Evolutionary conservation across 495 filamentous ascomycete genomes (phyloP), one percentile per base, ranked within the genome.

Genomic region (Neurospora sp.): DNA sequence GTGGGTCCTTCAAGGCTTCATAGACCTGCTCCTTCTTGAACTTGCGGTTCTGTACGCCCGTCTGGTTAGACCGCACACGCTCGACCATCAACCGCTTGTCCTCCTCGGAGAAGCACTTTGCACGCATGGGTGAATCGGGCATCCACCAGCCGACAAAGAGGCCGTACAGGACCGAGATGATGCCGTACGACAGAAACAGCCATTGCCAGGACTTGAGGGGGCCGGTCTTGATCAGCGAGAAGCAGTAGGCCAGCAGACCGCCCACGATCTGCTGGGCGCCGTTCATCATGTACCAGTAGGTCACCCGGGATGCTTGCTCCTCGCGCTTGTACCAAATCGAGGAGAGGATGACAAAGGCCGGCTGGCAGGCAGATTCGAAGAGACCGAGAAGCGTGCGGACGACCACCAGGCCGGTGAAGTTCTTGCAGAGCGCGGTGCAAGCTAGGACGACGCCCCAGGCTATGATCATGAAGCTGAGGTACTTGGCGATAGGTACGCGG

Each of bases 211-310:
- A 82, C 73, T 80, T 80, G n/a, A 88, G 80, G 10, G 82, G 81
- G 8, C 83, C 82, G 12, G 73, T 77, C 16, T 77, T 78, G 77
- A 89, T 83, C 71, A 85, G 82, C 46, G 84, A 86, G 70, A 89
- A 88, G 44, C 85, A 87, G 78, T 86, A 90, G 39, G 83, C 86
- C 59, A 89, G 79, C 3, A 89, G 79, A 9, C 87, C 87, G 35
- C 87, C 87, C 59, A 89, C 84, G 53, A 88, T 82, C 73, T 84
- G 82, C 70, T 89, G 88, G 7, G 83, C 84, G 11, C 88, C 88
- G 77, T 90, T 90, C 86, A 89, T 90, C 87, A 89, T 90, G 78
- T 91, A 89, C 89, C 91, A 93, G 79, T 90, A 91, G 0, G 89
- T 89, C 0, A 91, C 89, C 0, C 87, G 87, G 0, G 83, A 80